Conservation (phyloP, 441 rosid species). For the Theobroma grandiflorum region DNA sequence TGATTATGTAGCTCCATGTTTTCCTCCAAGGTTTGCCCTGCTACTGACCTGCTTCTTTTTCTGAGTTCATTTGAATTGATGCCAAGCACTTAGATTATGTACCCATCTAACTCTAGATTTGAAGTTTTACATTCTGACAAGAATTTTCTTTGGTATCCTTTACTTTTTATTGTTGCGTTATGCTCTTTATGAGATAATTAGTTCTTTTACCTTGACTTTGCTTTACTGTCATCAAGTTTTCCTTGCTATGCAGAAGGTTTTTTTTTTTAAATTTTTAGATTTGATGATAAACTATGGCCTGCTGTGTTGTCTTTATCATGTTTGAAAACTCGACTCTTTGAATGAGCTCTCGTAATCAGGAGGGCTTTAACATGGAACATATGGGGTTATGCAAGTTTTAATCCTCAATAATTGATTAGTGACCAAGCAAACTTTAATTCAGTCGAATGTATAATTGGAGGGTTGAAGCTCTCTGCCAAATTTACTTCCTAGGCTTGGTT, state of each 20-base stretch:
- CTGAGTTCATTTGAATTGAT: constrained; percentile 13
- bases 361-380: neutral
- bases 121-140: neutral
- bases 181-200: neutral
- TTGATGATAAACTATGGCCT: neutral
- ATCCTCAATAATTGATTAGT: constrained; percentile 2
- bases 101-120: neutral
- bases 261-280: neutral
- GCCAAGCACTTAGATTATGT: constrained; percentile 1
- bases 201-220: neutral
- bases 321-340: constrained; percentile 5
- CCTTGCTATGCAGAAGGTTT: neutral
- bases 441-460: neutral
- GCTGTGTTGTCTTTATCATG: neutral
- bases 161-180: neutral
- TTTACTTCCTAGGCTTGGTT: neutral
- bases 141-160: neutral
- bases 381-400: neutral
- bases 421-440: neutral
- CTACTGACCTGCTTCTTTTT: constrained; percentile 27
- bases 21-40: constrained; percentile 92
- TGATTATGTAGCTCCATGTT: constrained; percentile 99
- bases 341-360: neutral
- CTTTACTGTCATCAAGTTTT: neutral
- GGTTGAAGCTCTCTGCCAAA: neutral